Conservation (phyloP, 805 yeast species). For the Komagataella ulmi region DNA sequence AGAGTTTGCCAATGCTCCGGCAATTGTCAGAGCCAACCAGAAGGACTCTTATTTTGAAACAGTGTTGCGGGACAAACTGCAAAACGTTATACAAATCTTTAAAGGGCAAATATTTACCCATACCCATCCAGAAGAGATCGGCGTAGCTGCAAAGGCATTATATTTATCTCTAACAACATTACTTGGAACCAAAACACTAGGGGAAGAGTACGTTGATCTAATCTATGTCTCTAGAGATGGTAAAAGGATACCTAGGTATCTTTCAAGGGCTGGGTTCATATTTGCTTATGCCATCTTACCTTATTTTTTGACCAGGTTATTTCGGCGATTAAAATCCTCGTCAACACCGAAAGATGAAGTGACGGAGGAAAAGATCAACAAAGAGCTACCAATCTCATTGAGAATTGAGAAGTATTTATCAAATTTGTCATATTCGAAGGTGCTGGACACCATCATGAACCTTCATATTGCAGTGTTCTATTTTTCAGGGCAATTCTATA, state of each 20-base stretch:
- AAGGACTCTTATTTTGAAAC: constrained; percentile 69
- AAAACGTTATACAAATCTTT: constrained; percentile 38
- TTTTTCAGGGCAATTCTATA: constrained; percentile 71
- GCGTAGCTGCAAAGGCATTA: constrained; percentile 39
- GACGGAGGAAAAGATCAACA: constrained; percentile 5
- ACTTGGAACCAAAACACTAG: constrained; percentile 68
- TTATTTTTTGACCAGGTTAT: constrained; percentile 23
- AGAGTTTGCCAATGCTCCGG: neutral
- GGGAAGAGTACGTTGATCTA: constrained; percentile 88
- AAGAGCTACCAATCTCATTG: neutral
- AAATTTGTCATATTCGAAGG: constrained; percentile 25
- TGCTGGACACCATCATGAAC: constrained; percentile 43
- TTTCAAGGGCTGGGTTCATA: constrained; percentile 30
- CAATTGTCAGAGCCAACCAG: constrained; percentile 69
- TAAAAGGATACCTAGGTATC: constrained; percentile 26
- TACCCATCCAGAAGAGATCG: constrained; percentile 46
- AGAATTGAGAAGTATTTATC: constrained; percentile 7
- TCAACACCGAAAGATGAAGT: constrained; percentile 7
- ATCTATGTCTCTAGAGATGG: constrained; percentile 48
- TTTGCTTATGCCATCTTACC: constrained; percentile 53
- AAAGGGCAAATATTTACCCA: constrained; percentile 57
- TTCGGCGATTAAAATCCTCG: constrained; percentile 7
- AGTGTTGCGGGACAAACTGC: constrained; percentile 37
- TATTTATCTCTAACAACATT: constrained; percentile 71
- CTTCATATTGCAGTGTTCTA: constrained; percentile 75